Conservation (phyloP, 257 asterid genomes). For the Nicotiana knightiana region DNA sequence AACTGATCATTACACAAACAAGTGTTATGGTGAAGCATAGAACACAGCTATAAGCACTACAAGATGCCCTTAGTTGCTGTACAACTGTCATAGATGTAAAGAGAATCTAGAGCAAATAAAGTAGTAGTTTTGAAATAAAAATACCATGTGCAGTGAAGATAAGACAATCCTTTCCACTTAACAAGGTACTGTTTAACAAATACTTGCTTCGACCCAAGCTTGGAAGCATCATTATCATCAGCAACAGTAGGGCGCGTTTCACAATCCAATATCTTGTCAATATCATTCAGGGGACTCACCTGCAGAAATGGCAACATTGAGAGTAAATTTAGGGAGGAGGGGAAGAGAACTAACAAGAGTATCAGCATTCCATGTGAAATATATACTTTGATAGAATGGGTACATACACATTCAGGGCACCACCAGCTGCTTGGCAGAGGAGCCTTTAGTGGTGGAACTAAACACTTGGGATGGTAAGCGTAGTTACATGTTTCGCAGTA, state of each 20-base stretch:
- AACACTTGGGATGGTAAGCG: slow-evolving; percentile 77
- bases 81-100: neutral
- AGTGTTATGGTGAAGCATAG: neutral
- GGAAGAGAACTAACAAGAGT: slow-evolving; percentile 9
- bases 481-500: slow-evolving; percentile 77
- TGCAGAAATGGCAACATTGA: slow-evolving; percentile 18
- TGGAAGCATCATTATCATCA: slow-evolving; percentile 57
- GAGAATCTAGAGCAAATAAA: neutral
- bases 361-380: slow-evolving; percentile 12
- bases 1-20: neutral
- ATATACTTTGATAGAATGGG: slow-evolving; percentile 13
- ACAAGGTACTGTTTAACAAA: slow-evolving; percentile 85
- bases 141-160: slow-evolving; percentile 94
- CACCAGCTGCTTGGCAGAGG: slow-evolving; percentile 75
- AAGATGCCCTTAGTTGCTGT: neutral
- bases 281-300: slow-evolving; percentile 82
- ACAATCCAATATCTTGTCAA: slow-evolving; percentile 84
- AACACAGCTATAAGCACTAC: neutral
- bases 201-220: slow-evolving; percentile 69
- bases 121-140: slow-evolving; percentile 5
- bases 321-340: neutral
- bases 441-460: slow-evolving; percentile 56
- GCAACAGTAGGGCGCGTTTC: slow-evolving; percentile 81
- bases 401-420: slow-evolving; percentile 94
- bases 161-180: slow-evolving; percentile 91